These are phyloP conservation scores for Trametes villosa DNA, from an alignment of 768 basidiomycete genomes.

Conservation along the genomic window DNA sequence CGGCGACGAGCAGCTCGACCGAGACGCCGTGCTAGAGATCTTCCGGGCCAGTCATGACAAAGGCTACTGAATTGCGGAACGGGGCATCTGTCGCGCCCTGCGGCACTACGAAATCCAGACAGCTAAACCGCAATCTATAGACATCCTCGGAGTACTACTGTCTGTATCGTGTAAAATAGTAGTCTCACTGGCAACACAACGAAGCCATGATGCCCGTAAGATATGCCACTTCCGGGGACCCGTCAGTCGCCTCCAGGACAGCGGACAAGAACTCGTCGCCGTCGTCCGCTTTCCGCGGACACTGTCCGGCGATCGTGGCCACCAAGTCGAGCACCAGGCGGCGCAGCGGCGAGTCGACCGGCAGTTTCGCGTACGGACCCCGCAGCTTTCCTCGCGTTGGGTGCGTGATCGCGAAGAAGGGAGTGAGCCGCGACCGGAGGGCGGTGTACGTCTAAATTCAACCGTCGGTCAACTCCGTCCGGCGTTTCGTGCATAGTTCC, in stretches of 20 bases:
- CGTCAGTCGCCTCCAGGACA: conserved; percentile 27
- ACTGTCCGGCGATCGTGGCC: conserved; percentile 32
- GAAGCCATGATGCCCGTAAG: conserved; percentile 12
- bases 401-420: conserved; percentile 82
- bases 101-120: no score
- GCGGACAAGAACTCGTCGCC: conserved; percentile 23
- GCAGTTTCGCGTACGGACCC: conserved; percentile 82
- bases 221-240: conserved; percentile 27
- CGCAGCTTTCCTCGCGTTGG: conserved; percentile 69
- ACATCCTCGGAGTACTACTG: not conserved
- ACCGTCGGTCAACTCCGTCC: not conserved
- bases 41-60: not conserved
- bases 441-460: conserved; percentile 46
- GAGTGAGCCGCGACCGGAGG: conserved; percentile 65
- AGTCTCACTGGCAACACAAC: not conserved
- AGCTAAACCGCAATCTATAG: no score
- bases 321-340: conserved; percentile 70
- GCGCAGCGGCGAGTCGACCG: conserved; percentile 46
- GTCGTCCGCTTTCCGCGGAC: conserved; percentile 1
- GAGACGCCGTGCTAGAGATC: not conserved
- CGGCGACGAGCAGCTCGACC: not conserved
- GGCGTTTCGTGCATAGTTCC: no score
- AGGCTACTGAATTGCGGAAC: no score
- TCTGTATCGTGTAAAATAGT: not conserved
- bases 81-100: no score